These are phyloP conservation scores for Biscogniauxia marginata DNA, from an alignment of 2,329 filamentous ascomycete genomes.

Conservation along the genomic window DNA sequence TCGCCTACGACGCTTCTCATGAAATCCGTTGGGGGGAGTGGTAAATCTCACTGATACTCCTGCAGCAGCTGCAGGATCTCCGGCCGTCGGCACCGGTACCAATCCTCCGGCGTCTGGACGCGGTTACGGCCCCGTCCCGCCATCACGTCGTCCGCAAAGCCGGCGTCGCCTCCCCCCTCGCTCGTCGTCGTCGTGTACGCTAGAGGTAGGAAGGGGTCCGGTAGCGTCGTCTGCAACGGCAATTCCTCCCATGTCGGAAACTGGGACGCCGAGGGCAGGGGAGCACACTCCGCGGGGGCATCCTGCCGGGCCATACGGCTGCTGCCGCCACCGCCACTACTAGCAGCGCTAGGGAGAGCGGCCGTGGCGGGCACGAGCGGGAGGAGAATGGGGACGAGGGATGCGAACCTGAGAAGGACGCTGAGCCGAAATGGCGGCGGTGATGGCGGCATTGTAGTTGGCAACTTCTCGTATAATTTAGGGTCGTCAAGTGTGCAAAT, in stretches of 20 bases:
- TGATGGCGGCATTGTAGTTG: background rate
- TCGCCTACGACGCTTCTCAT: no score
- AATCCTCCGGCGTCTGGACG: slow-evolving; percentile 45
- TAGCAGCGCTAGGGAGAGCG: slow-evolving; percentile 6
- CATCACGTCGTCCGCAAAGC: slow-evolving; percentile 35
- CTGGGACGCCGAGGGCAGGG: slow-evolving; percentile 19
- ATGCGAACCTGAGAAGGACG: background rate
- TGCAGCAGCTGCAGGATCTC: slow-evolving; percentile 50
- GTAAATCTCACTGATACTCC: slow-evolving; percentile 44
- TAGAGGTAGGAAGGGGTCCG: slow-evolving; percentile 45
- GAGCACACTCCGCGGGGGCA: slow-evolving; percentile 20
- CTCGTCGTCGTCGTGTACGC: slow-evolving; percentile 38
- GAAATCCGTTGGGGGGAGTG: background rate
- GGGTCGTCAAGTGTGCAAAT: background rate
- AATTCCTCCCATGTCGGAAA: slow-evolving; percentile 37
- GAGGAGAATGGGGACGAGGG: background rate
- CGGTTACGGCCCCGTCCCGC: slow-evolving; percentile 40
- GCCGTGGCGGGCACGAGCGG: no score
- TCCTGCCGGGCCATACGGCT: background rate
- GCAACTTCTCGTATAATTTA: background rate
- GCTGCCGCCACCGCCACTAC: slow-evolving; percentile 4
- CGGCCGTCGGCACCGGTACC: slow-evolving; percentile 48
- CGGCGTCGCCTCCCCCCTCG: slow-evolving; percentile 27
- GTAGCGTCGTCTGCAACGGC: slow-evolving; percentile 38
- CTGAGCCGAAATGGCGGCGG: background rate